Percentiles rank a stretch among this genome's conserved stretches.
phyloP scores from a whole-genome alignment of 2,329 filamentous ascomycete species.

The Periconia macrospinosa region DNA sequence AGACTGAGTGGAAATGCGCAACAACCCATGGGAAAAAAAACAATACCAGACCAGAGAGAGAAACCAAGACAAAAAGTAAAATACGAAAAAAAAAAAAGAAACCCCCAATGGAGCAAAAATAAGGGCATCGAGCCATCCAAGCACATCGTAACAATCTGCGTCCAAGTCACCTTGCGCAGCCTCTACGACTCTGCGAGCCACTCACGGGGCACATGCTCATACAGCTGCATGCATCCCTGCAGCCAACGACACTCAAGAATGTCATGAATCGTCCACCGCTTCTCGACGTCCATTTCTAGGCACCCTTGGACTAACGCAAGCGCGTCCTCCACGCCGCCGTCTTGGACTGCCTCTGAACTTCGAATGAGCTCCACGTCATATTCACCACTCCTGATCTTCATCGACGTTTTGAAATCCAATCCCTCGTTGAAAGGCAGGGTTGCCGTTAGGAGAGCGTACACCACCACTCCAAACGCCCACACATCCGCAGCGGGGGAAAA shows the following conservation, averaged over 20 bases:
- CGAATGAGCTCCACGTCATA: constrained; percentile 59
- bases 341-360: constrained; percentile 43
- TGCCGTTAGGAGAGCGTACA: constrained; percentile 63
- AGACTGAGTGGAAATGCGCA: constrained; percentile 3
- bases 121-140: constrained; percentile 25
- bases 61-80: background rate
- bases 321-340: constrained; percentile 46
- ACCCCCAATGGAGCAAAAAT: constrained; percentile 1
- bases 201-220: constrained; percentile 30
- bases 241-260: constrained; percentile 61
- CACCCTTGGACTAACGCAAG: constrained; percentile 63
- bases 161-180: constrained; percentile 4
- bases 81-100: background rate
- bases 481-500: constrained; percentile 63
- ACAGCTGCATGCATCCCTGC: constrained; percentile 31
- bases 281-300: constrained; percentile 57
- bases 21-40: background rate
- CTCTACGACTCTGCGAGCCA: constrained; percentile 28
- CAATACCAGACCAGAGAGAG: too few relatives aligned
- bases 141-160: constrained; percentile 3
- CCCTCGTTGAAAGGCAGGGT: constrained; percentile 64
- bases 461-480: constrained; percentile 68
- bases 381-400: constrained; percentile 61
- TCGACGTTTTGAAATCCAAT: constrained; percentile 60
- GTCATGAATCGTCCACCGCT: constrained; percentile 60